Base-by-base conservation (phyloP, 116 monocot species). In the Phalaenopsis hybrid region DNA sequence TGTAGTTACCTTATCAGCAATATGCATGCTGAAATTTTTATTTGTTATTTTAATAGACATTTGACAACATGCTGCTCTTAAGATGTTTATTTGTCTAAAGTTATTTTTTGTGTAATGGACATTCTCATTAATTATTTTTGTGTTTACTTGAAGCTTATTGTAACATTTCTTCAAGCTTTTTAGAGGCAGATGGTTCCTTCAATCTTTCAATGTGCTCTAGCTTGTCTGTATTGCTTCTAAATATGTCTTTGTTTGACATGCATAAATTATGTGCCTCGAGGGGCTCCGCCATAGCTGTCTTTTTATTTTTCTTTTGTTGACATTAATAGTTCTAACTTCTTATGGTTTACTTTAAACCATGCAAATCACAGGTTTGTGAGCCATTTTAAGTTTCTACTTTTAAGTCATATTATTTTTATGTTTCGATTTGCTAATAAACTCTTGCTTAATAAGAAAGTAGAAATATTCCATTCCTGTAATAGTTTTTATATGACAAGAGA, bases 21-120 rank as follows among this genome's bases (percentile, higher is more conserved):
- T 72, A 72, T 72, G 72, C 72, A 72, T 72, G 31, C 25, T 3
- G 23, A 72, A 72, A 72, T 72, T 72, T 72, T 72, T 4, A 34
- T 34, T 37, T 72, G 37, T 34, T 72, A 37, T 72, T 72, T 11
- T 37, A 15, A 15, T 72, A 72, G 41, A 16, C 72, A 23, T 63
- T 63, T 37, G 12, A 72, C 13, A 23, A 13, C 72, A 33, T 13
- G 25, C 10, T 72, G 11, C 70, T 70, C 8, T 13, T 37, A 34
- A 13, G 70, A 37, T 72, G 12, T 33, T 41, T 72, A 37, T 70
- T 65, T 72, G 15, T 37, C 37, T 12, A 72, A 72, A 63, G 63
- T 10, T 63, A 63, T 63, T 63, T 18, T 63, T 63, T 6, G 63
- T 72, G 13, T 72, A 34, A 72, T 34, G 34, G 15, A 13, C 15